A percentile compares a stretch with the other conserved stretches of the same genome.
These are phyloP conservation scores for Ogataea philodendri DNA, from an alignment of 805 yeast genomes.

Conservation along the genomic window DNA sequence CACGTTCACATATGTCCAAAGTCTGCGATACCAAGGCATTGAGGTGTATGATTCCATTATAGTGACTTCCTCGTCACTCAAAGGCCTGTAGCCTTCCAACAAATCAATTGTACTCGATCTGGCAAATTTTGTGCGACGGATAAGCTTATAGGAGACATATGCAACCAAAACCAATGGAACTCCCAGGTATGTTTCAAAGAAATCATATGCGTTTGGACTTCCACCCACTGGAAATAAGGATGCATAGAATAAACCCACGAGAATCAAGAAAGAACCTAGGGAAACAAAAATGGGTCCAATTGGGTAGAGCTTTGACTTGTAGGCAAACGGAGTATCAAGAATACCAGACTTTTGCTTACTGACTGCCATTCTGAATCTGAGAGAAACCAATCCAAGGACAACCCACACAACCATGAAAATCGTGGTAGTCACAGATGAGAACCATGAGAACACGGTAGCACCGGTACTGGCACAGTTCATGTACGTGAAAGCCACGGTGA, in stretches of 20 bases:
- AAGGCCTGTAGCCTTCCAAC: conserved; percentile 13
- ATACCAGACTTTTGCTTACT: conserved; percentile 9
- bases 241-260: conserved; percentile 12
- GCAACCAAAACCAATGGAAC: conserved; percentile 12
- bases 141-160: conserved; percentile 7
- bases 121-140: conserved; percentile 9
- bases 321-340: conserved; percentile 11
- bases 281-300: conserved; percentile 11
- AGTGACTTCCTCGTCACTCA: conserved; percentile 8
- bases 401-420: conserved; percentile 41
- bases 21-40: conserved; percentile 12
- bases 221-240: conserved; percentile 15
- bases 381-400: conserved; percentile 29
- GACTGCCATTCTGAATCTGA: conserved; percentile 14
- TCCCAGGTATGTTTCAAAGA: conserved; percentile 13
- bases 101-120: conserved; percentile 9
- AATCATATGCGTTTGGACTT: conserved; percentile 13
- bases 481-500: conserved; percentile 13
- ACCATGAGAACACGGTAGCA: conserved; percentile 14
- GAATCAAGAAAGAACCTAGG: conserved; percentile 10
- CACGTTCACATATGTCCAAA: conserved; percentile 14
- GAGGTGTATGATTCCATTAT: conserved; percentile 10
- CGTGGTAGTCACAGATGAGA: conserved; percentile 33
- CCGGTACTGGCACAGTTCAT: conserved; percentile 16
- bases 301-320: conserved; percentile 14